phyloP scores from a whole-genome alignment of 768 basidiomycete species.

The Boletus rubescentipes region DNA sequence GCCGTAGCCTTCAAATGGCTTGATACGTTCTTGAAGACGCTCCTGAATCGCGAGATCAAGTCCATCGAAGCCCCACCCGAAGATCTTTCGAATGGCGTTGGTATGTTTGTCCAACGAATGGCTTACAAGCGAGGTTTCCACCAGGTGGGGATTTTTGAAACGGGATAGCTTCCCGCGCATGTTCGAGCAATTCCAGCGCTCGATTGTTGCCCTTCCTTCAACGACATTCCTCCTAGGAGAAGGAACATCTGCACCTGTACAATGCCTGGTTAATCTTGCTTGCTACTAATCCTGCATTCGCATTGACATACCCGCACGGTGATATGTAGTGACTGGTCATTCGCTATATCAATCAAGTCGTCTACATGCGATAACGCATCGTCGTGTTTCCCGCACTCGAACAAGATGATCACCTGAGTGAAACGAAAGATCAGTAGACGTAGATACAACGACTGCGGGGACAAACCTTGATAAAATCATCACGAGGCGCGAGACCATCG shows the following conservation, averaged over 20 bases:
- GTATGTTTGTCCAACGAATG: too few relatives aligned
- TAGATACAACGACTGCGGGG: accelerated
- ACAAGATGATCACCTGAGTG: slow-evolving; percentile 2
- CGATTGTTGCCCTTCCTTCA: neutral
- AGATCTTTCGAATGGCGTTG: neutral
- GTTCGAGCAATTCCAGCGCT: neutral
- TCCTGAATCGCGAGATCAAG: neutral
- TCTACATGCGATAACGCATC: slow-evolving; percentile 4
- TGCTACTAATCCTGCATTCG: too few relatives aligned
- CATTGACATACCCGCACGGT: slow-evolving; percentile 1
- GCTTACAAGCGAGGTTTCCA: slow-evolving; percentile 5
- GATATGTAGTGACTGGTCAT: neutral
- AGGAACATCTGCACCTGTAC: slow-evolving; percentile 5
- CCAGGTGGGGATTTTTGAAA: neutral
- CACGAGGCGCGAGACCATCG: neutral
- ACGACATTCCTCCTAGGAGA: neutral
- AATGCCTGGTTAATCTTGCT: neutral
- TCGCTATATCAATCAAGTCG: neutral
- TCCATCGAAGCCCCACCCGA: too few relatives aligned
- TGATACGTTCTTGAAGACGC: neutral
- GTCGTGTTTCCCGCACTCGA: slow-evolving; percentile 4
- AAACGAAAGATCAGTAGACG: neutral
- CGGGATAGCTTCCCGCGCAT: neutral
- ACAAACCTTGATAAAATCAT: slow-evolving; percentile 11
- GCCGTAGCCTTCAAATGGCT: neutral